These are phyloP conservation scores for Geotrichum candidum DNA, from an alignment of 1,139 yeast genomes.

Conservation along the genomic window DNA sequence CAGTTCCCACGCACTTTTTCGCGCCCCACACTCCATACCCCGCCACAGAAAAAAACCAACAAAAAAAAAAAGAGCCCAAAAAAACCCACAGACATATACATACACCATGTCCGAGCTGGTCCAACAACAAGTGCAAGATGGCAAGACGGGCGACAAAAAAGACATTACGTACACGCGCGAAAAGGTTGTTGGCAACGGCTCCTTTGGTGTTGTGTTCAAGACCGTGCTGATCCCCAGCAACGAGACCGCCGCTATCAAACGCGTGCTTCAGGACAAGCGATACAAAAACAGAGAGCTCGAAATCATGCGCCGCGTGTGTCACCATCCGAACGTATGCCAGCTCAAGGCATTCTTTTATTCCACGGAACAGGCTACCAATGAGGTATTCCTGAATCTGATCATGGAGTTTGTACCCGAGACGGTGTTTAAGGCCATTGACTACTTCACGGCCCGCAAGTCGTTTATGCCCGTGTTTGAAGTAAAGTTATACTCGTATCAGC, in stretches of 20 bases:
- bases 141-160: slow-evolving; percentile 59
- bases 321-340: slow-evolving; percentile 84
- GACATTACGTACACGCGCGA: slow-evolving; percentile 64
- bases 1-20: background rate
- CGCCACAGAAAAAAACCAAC: background rate
- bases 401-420: slow-evolving; percentile 94
- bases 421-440: slow-evolving; percentile 81
- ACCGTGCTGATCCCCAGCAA: slow-evolving; percentile 72
- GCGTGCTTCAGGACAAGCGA: slow-evolving; percentile 89
- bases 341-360: slow-evolving; percentile 86
- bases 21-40: background rate
- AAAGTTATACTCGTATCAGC: slow-evolving; percentile 83
- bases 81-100: background rate
- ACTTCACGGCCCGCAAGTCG: slow-evolving; percentile 65
- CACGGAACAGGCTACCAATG: slow-evolving; percentile 55
- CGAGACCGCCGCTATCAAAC: slow-evolving; percentile 82
- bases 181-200: slow-evolving; percentile 93
- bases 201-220: slow-evolving; percentile 93
- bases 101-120: slow-evolving; percentile 38
- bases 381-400: slow-evolving; percentile 78
- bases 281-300: slow-evolving; percentile 95
- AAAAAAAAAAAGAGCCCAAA: background rate
- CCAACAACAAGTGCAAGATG: slow-evolving; percentile 68
- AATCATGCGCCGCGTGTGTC: slow-evolving; percentile 85
- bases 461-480: slow-evolving; percentile 87